Evolutionary conservation across 2,329 filamentous ascomycete genomes (phyloP).

Genomic region (Ophiostoma piceae): DNA sequence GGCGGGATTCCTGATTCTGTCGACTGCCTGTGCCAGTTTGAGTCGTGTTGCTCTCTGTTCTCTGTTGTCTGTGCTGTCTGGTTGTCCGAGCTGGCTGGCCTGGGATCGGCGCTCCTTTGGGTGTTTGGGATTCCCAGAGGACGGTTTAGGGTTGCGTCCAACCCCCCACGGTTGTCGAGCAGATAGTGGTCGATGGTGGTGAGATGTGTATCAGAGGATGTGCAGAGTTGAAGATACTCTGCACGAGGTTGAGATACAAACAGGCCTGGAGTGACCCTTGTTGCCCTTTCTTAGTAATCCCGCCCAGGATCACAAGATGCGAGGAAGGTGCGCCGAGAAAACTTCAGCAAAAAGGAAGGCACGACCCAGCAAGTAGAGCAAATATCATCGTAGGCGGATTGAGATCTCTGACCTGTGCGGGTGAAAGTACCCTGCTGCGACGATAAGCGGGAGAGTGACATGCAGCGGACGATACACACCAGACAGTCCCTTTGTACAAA

Average conservation of each 20-base stretch:
- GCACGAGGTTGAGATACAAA: not conserved
- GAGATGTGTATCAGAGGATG: not conserved
- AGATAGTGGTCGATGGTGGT: not conserved
- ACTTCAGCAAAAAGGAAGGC: not conserved
- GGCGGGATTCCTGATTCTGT: not conserved
- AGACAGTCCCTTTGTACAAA: not conserved
- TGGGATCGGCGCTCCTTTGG: not conserved
- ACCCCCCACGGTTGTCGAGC: not conserved
- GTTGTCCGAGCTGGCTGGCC: not conserved
- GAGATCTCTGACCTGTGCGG: too few relatives aligned
- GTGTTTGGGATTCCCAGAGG: constrained; percentile 11
- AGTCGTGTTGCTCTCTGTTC: not conserved
- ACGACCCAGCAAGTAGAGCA: not conserved
- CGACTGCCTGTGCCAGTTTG: not conserved
- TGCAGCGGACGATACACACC: not conserved
- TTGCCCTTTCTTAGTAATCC: not conserved
- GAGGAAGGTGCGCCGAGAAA: not conserved
- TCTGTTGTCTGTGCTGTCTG: not conserved
- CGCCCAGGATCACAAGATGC: not conserved
- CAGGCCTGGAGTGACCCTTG: not conserved
- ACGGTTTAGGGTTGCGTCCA: constrained; percentile 1
- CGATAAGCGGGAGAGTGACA: not conserved
- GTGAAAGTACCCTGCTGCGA: not conserved
- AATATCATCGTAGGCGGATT: too few relatives aligned
- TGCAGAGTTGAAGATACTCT: too few relatives aligned